Evolutionary conservation across 768 basidiomycete species (phyloP).

Genomic region (Tulasnella sp.): DNA sequence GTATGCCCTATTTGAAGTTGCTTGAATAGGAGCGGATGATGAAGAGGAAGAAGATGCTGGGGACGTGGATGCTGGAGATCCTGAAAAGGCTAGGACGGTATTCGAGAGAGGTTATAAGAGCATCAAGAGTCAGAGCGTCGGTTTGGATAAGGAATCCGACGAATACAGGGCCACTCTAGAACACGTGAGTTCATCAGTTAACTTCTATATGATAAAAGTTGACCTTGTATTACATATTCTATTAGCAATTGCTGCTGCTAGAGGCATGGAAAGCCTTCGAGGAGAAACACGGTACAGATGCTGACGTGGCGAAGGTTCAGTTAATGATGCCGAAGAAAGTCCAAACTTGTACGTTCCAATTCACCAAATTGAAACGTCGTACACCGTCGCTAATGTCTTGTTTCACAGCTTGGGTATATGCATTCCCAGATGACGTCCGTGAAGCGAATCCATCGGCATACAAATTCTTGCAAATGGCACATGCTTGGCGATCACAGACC

Average conservation of each 20-base stretch:
- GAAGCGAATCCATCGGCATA: slow-evolving; percentile 87
- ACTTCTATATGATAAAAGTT: too few relatives aligned
- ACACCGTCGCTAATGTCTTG: too few relatives aligned
- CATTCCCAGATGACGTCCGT: slow-evolving; percentile 91
- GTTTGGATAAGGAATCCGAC: background rate
- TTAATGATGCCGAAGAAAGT: slow-evolving; percentile 12
- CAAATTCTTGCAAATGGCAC: slow-evolving; percentile 93
- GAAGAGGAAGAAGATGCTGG: slow-evolving; percentile 50
- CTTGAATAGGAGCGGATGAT: slow-evolving; percentile 61
- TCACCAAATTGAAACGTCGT: too few relatives aligned
- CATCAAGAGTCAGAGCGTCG: slow-evolving; percentile 57
- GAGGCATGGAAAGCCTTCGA: slow-evolving; percentile 96
- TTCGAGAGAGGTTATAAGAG: slow-evolving; percentile 84
- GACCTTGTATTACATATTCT: background rate
- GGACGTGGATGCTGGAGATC: slow-evolving; percentile 45
- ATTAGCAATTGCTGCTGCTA: slow-evolving; percentile 76
- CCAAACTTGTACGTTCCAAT: slow-evolving; percentile 6
- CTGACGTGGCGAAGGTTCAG: slow-evolving; percentile 70
- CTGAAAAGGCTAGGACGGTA: slow-evolving; percentile 53
- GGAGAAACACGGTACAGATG: slow-evolving; percentile 56
- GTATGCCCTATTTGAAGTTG: slow-evolving; percentile 84
- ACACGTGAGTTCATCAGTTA: too few relatives aligned
- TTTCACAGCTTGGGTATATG: slow-evolving; percentile 77
- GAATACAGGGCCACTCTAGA: background rate
- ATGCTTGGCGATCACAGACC: slow-evolving; percentile 63